Conservation (phyloP, 495 filamentous ascomycete genomes). For the Hypomontagnella monticulosa region DNA sequence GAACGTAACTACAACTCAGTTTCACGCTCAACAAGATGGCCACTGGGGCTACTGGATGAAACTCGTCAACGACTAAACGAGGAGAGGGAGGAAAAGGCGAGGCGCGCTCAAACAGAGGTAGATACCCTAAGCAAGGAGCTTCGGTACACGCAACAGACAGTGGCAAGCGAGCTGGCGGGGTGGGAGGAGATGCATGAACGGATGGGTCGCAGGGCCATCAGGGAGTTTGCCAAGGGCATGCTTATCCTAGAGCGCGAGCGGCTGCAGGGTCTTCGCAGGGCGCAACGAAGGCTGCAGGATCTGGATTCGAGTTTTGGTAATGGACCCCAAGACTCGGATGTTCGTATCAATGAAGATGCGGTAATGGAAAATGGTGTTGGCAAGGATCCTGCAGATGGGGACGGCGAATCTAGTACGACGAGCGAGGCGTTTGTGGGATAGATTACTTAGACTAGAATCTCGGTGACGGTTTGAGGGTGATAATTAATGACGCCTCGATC, state of each 20-base stretch:
- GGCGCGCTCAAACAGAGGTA: slow-evolving; percentile 69
- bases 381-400: slow-evolving; percentile 21
- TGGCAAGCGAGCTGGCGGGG: slow-evolving; percentile 88
- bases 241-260: slow-evolving; percentile 80
- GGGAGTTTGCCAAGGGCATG: slow-evolving; percentile 78
- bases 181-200: slow-evolving; percentile 90
- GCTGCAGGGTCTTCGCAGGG: slow-evolving; percentile 82
- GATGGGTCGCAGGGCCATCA: slow-evolving; percentile 77
- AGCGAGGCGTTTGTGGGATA: slow-evolving; percentile 40
- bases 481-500: slow-evolving; percentile 11
- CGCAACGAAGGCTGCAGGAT: slow-evolving; percentile 64
- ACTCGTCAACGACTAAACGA: slow-evolving; percentile 81
- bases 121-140: slow-evolving; percentile 77
- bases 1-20: slow-evolving; percentile 79
- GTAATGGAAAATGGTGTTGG: slow-evolving; percentile 29
- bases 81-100: slow-evolving; percentile 79
- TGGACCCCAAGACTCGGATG: slow-evolving; percentile 22
- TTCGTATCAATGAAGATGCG: slow-evolving; percentile 6
- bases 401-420: slow-evolving; percentile 35
- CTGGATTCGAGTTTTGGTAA: slow-evolving; percentile 14
- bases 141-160: slow-evolving; percentile 90
- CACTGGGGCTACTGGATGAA: slow-evolving; percentile 86
- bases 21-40: slow-evolving; percentile 77
- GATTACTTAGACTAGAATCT: slow-evolving; percentile 36
- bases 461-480: slow-evolving; percentile 18